Base-by-base conservation (phyloP, 1,284 basidiomycete species). In the Tilletia caries region DNA sequence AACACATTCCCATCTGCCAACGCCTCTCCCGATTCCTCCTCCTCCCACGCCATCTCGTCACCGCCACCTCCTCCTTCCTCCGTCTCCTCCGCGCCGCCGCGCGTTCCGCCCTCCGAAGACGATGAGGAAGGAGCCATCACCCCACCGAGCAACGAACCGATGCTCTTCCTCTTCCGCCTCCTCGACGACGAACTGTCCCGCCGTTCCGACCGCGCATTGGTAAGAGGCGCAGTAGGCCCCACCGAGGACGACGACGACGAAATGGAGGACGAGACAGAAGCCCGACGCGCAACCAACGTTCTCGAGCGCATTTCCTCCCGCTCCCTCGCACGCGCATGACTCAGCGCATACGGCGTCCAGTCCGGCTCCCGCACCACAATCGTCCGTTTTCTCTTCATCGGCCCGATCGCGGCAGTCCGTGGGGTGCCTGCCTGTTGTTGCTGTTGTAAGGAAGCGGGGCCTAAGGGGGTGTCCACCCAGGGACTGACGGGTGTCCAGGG, bases 331-430 rank as follows among this genome's bases (percentile, higher is more conserved):
- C 81, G 73, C 15, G 76, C 71, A 62, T 82, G 79, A 2, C 67
- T 68, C 8, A 75, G 72, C 23, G 70, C 62, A 43, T 77, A 79
- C 6, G 74, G 75, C 13, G 64, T 48, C 81, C 81, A 82, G 43
- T 82, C 76, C 0, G 81, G 81, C 68, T 82, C 81, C 12, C 71
- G 72, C 12, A 82, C 68, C 62, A 69, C 70, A 64, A 81, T 69
- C 29, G 43, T 60, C 32, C 64, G 58, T 52, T 32, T 60, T 15
- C 67, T 37, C 52, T n/a, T 52, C 23, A 29, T 52, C 37, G 10
- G 10, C 15, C 37, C 37, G 15, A 18, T 8, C 41, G 48, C 12
- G 48, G 8, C 23, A 29, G 54, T 15, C 6, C n/a, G n/a, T 10
- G 10, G 12, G 18, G 23, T 25, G 54, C 54, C 23, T 25, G 54